phyloP scores from a whole-genome alignment of 352 stramenopile genomes.

The Globisporangium takayamanum region DNA sequence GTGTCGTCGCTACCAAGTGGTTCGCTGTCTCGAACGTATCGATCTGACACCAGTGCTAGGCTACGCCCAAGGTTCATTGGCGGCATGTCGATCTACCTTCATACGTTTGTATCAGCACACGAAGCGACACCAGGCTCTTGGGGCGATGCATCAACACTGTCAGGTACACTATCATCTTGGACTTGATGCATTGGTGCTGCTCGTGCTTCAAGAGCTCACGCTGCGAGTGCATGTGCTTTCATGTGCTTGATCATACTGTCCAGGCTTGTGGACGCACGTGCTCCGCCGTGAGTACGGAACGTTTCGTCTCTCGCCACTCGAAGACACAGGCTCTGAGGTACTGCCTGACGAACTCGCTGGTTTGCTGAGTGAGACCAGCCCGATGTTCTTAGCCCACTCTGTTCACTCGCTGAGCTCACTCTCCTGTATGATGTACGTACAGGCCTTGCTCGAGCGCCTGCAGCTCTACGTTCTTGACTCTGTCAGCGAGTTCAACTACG shows the following conservation, averaged over 20 bases:
- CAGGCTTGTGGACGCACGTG: constrained; percentile 56
- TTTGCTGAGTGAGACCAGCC: not conserved
- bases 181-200: not conserved
- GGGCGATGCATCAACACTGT: constrained; percentile 80
- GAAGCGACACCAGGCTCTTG: constrained; percentile 66
- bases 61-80: constrained; percentile 22
- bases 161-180: constrained; percentile 26
- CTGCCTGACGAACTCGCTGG: not conserved
- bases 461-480: constrained; percentile 23
- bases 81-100: constrained; percentile 27
- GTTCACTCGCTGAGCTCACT: not conserved
- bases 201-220: not conserved
- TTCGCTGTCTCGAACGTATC: not conserved
- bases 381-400: not conserved
- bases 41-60: not conserved
- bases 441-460: constrained; percentile 21
- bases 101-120: constrained; percentile 23
- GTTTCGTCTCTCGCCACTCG: constrained; percentile 81
- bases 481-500: constrained; percentile 22
- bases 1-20: not conserved
- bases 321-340: constrained; percentile 28
- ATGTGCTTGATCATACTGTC: not conserved
- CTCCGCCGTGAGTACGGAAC: constrained; percentile 89
- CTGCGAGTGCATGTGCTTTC: not conserved
- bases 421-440: not conserved